Evolutionary conservation across 2,329 filamentous ascomycete genomes (phyloP).

Genomic region (Colletotrichum spaethianum): DNA sequence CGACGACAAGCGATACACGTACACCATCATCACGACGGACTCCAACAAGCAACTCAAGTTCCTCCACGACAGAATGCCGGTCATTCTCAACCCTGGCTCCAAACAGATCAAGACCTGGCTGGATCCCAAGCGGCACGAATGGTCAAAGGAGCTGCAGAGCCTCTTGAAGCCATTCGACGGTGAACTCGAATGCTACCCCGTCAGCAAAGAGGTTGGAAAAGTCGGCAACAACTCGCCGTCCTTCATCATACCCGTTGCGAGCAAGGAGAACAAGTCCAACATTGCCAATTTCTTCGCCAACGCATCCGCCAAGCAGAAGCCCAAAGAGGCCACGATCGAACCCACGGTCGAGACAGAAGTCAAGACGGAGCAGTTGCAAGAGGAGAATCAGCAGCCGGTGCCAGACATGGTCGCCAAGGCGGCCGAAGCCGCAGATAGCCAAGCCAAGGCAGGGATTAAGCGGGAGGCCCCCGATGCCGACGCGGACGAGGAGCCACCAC

Average conservation of each 20-base stretch:
- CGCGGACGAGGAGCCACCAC: conserved; percentile 43
- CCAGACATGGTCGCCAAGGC: conserved; percentile 43
- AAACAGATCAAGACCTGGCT: conserved; percentile 82
- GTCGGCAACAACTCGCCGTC: conserved; percentile 90
- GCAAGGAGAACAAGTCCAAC: conserved; percentile 90
- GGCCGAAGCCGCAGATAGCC: neutral
- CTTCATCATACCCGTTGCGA: conserved; percentile 87
- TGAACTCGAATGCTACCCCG: conserved; percentile 87
- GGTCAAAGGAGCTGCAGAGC: conserved; percentile 83
- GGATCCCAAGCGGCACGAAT: conserved; percentile 78
- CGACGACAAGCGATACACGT: conserved; percentile 83
- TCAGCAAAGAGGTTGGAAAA: conserved; percentile 91
- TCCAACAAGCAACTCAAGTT: conserved; percentile 88
- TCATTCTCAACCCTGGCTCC: conserved; percentile 85
- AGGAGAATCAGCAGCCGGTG: conserved; percentile 40
- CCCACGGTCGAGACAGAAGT: conserved; percentile 42
- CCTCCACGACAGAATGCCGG: conserved; percentile 95
- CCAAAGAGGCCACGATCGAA: conserved; percentile 25
- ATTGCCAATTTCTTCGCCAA: conserved; percentile 91
- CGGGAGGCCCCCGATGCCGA: conserved; percentile 44
- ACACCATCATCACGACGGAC: conserved; percentile 93
- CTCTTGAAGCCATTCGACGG: conserved; percentile 85
- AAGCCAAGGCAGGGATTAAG: conserved; percentile 44
- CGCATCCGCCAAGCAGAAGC: conserved; percentile 56
- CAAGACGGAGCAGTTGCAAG: conserved; percentile 36